Conservation (phyloP, 75 land plant species). For the Picea glauca region DNA sequence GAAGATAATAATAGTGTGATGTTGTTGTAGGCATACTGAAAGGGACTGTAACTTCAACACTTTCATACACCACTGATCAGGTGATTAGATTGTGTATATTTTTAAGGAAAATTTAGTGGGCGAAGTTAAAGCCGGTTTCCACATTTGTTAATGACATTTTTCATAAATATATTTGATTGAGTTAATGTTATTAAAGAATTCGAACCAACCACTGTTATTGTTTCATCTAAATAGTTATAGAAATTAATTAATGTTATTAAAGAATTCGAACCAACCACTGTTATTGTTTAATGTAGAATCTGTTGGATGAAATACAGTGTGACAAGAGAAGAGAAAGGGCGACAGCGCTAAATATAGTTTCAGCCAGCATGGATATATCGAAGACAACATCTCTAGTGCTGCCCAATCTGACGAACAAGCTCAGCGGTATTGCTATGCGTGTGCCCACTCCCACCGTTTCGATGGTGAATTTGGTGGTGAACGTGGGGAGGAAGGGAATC, state of each 20-base stretch:
- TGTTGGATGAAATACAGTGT: slow-evolving; percentile 89
- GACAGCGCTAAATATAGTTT: slow-evolving; percentile 92
- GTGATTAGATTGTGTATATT: neutral
- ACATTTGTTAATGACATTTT: no score
- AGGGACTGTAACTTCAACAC: slow-evolving; percentile 95
- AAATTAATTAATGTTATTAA: neutral
- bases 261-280: no score
- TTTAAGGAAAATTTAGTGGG: neutral
- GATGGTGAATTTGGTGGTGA: slow-evolving; percentile 85
- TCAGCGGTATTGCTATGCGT: slow-evolving; percentile 89
- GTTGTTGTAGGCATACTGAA: slow-evolving; percentile 68
- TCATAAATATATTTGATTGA: neutral
- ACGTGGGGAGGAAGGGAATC: slow-evolving; percentile 68
- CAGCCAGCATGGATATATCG: slow-evolving; percentile 85
- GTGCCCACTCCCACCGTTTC: slow-evolving; percentile 97
- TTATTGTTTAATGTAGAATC: slow-evolving; percentile 31
- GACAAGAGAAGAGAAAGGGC: slow-evolving; percentile 85
- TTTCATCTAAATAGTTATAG: neutral
- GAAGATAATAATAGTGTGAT: neutral
- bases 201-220: no score
- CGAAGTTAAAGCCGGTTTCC: no score
- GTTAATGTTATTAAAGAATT: no score
- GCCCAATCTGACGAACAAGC: slow-evolving; percentile 86
- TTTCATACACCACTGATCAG: slow-evolving; percentile 97
- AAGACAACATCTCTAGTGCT: slow-evolving; percentile 90